Evolutionary conservation across 495 filamentous ascomycete species (phyloP).

Genomic region (Elaphomyces granulatus): DNA sequence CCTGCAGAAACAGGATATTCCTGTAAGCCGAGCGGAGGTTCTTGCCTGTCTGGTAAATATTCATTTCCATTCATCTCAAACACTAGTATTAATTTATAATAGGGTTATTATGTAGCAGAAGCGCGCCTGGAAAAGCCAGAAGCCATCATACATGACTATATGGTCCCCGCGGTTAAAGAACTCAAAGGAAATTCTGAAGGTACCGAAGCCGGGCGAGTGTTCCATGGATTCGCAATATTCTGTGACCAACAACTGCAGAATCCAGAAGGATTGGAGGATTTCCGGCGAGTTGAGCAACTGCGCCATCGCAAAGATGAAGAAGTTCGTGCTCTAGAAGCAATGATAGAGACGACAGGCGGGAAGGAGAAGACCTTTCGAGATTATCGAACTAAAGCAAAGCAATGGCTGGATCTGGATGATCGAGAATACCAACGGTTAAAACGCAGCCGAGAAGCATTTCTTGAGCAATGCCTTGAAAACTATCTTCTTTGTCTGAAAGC

Average conservation of each 20-base stretch:
- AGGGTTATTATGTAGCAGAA: slow-evolving; percentile 77
- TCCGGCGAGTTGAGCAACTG: slow-evolving; percentile 64
- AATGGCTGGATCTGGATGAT: slow-evolving; percentile 81
- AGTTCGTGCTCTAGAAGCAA: slow-evolving; percentile 46
- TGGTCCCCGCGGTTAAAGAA: slow-evolving; percentile 69
- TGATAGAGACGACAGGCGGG: slow-evolving; percentile 35
- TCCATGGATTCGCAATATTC: slow-evolving; percentile 86
- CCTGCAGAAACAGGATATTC: slow-evolving; percentile 54
- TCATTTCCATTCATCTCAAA: neutral
- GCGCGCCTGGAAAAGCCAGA: slow-evolving; percentile 89
- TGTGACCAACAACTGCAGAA: slow-evolving; percentile 89
- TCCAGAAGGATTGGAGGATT: slow-evolving; percentile 68
- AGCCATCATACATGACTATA: slow-evolving; percentile 68
- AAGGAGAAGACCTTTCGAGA: slow-evolving; percentile 35
- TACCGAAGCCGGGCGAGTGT: slow-evolving; percentile 71
- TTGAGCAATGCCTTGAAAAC: slow-evolving; percentile 81
- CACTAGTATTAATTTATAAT: slow-evolving; percentile 8
- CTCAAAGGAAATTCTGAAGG: slow-evolving; percentile 54
- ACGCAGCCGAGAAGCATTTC: slow-evolving; percentile 60
- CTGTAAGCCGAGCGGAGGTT: slow-evolving; percentile 61
- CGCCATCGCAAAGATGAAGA: slow-evolving; percentile 69
- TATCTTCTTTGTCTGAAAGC: slow-evolving; percentile 75
- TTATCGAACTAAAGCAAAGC: slow-evolving; percentile 49
- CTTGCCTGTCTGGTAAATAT: slow-evolving; percentile 64
- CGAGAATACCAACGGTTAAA: slow-evolving; percentile 68